These are phyloP conservation scores for Mycena galopus DNA, from an alignment of 768 basidiomycete genomes.

Conservation along the genomic window DNA sequence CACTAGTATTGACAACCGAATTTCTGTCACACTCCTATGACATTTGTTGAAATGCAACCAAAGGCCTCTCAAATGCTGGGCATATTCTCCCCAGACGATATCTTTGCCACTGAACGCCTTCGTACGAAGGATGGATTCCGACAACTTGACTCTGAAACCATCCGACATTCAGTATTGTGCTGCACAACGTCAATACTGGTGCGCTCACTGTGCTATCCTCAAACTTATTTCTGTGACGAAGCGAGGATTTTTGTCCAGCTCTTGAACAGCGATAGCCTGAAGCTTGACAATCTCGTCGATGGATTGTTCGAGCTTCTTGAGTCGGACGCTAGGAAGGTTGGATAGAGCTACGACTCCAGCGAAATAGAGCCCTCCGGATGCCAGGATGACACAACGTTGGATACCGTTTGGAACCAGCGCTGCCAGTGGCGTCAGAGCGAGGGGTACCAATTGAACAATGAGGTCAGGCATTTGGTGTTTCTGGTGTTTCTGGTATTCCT, in stretches of 20 bases:
- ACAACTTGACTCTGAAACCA: not conserved
- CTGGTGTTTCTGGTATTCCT: not conserved
- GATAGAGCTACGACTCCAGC: not conserved
- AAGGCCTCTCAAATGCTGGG: not conserved
- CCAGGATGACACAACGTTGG: conserved; percentile 7
- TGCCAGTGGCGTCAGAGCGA: conserved; percentile 17
- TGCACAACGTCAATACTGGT: not conserved
- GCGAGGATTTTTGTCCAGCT: conserved; percentile 13
- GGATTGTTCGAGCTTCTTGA: conserved; percentile 13
- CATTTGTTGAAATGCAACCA: conserved; percentile 9
- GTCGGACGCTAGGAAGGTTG: conserved; percentile 8
- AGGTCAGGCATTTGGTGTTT: conserved; percentile 11
- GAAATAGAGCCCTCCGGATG: not conserved
- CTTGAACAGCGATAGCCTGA: conserved; percentile 4
- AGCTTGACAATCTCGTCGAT: conserved; percentile 15
- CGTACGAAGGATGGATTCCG: conserved; percentile 18
- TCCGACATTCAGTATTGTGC: not conserved
- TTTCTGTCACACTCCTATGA: not conserved
- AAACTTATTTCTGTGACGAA: conserved; percentile 15
- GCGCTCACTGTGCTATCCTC: conserved; percentile 11
- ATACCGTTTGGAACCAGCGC: conserved; percentile 17
- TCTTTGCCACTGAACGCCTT: conserved; percentile 1
- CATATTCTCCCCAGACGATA: conserved; percentile 2
- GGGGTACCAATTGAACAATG: conserved; percentile 16
- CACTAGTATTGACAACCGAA: not conserved